phyloP scores from a whole-genome alignment of 306 rosid species.

The Psophocarpus tetragonolobus region DNA sequence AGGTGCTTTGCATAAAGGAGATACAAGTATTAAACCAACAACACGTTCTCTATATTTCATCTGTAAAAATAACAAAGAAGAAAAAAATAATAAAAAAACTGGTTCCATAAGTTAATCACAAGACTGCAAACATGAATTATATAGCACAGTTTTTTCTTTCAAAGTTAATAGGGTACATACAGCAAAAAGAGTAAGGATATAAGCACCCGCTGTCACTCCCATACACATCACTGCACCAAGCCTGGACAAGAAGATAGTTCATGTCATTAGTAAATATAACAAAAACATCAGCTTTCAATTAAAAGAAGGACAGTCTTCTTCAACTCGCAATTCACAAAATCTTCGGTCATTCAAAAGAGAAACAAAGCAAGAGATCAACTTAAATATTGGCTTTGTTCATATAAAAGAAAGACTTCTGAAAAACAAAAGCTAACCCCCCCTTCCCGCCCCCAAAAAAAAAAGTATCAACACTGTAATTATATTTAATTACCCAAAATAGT shows the following conservation, averaged over 20 bases:
- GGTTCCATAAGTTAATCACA: background rate
- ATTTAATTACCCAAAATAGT: conserved; percentile 66
- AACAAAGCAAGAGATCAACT: conserved; percentile 8
- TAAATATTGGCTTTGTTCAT: background rate
- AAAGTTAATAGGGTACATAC: conserved; percentile 56
- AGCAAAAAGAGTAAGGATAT: conserved; percentile 87
- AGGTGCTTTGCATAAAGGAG: conserved; percentile 96
- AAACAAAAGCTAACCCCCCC: background rate
- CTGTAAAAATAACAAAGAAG: conserved; percentile 48
- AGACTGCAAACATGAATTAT: background rate
- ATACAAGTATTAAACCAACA: conserved; percentile 89
- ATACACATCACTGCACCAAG: conserved; percentile 99
- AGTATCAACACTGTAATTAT: background rate
- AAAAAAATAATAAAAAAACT: background rate
- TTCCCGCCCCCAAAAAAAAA: background rate
- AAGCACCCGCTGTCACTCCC: conserved; percentile 99
- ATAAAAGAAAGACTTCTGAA: background rate
- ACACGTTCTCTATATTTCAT: conserved; percentile 94
- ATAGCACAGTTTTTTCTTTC: conserved; percentile 15
- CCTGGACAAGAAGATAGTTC: conserved; percentile 48
- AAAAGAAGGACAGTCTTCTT: background rate
- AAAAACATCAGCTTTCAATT: conserved; percentile 21
- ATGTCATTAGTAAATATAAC: conserved; percentile 37
- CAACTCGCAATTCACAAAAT: background rate
- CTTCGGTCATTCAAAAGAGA: background rate